A percentile compares a stretch with the other conserved stretches of the same genome.
Evolutionary conservation across 108 stramenopile species (phyloP).

Genomic region (Schizochytrium sp.): DNA sequence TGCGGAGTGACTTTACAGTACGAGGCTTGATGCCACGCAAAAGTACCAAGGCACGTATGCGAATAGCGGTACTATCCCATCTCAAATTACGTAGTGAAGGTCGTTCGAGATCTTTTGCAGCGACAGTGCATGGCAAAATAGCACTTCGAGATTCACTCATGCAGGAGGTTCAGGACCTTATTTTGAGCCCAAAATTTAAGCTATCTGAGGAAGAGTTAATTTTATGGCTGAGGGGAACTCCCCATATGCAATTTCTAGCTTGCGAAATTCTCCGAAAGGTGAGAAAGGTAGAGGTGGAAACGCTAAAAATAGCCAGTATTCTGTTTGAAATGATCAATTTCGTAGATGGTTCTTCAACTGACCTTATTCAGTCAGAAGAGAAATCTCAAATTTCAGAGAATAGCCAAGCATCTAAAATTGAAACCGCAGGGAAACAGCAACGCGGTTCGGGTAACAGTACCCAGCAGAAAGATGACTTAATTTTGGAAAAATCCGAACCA

Average conservation of each 20-base stretch:
- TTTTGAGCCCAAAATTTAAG: neutral
- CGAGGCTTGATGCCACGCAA: neutral
- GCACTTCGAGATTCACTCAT: neutral
- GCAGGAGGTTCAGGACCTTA: neutral
- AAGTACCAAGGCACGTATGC: neutral
- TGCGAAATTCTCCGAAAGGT: neutral
- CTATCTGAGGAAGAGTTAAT: neutral
- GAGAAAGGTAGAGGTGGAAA: neutral
- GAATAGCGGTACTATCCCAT: neutral
- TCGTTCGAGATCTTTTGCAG: neutral
- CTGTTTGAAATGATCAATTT: neutral
- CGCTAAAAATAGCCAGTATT: neutral
- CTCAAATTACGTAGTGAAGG: neutral
- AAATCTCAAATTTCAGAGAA: too few relatives aligned
- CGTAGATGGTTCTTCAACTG: too few relatives aligned
- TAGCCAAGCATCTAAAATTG: too few relatives aligned
- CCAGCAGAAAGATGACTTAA: too few relatives aligned
- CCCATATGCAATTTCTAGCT: neutral
- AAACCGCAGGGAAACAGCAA: too few relatives aligned
- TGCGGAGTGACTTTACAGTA: too few relatives aligned
- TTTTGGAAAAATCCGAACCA: too few relatives aligned
- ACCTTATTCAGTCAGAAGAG: too few relatives aligned
- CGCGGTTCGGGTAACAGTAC: too few relatives aligned
- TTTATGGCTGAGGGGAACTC: neutral
- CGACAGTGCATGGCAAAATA: constrained; percentile 2